Conservation (phyloP, 148 eudicot species). For the Persicaria tinctoria region DNA sequence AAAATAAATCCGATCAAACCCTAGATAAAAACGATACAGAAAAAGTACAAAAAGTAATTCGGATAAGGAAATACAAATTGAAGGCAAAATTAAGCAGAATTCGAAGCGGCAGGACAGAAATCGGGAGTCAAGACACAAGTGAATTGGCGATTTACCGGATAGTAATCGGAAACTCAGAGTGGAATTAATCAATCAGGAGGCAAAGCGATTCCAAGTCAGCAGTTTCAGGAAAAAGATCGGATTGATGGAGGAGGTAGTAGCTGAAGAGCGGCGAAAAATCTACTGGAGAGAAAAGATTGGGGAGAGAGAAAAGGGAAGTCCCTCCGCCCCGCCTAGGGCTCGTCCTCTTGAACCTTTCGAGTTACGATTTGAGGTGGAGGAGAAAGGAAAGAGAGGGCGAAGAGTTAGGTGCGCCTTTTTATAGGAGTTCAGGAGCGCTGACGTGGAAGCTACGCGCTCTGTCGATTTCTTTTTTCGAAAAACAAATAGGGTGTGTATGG, state of each 20-base stretch:
- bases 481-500: too few species aligned
- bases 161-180: background rate
- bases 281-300: background rate
- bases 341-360: background rate
- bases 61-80: background rate
- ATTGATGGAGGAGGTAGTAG: background rate
- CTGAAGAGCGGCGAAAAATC: background rate
- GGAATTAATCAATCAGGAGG: background rate
- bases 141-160: background rate
- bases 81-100: background rate
- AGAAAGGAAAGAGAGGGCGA: background rate
- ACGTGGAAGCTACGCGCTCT: constrained; percentile 7
- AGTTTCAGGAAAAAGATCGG: background rate
- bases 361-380: background rate
- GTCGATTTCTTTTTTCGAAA: background rate
- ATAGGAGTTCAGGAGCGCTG: background rate
- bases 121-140: background rate
- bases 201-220: background rate
- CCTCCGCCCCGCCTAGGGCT: constrained; percentile 8
- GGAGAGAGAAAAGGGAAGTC: background rate
- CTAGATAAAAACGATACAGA: background rate
- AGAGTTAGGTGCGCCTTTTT: background rate
- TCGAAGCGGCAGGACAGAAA: background rate
- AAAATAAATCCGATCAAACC: constrained; percentile 1
- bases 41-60: background rate